Evolutionary conservation across 768 basidiomycete genomes (phyloP).

Genomic region (Tubosaeta brunneosetosa): DNA sequence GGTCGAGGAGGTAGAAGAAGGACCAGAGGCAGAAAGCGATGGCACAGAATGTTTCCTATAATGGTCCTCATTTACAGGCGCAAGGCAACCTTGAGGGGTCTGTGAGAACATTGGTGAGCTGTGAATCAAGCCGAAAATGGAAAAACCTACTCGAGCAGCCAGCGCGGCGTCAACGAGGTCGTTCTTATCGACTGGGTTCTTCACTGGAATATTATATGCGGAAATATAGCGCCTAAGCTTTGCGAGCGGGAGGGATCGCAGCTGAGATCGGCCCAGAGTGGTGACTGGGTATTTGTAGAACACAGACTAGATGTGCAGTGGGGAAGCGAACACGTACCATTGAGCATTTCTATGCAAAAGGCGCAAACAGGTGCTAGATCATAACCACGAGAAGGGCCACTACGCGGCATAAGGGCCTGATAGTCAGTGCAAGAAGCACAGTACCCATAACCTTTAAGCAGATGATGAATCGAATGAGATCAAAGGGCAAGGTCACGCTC

Average conservation of each 20-base stretch:
- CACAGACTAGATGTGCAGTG: not conserved
- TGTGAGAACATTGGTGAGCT: constrained; percentile 19
- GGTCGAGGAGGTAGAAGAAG: constrained; percentile 14
- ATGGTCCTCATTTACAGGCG: constrained; percentile 53
- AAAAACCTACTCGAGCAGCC: constrained; percentile 41
- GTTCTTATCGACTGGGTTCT: constrained; percentile 69
- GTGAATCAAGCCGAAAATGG: not conserved
- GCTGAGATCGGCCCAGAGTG: constrained; percentile 53
- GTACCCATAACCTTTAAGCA: constrained; percentile 56
- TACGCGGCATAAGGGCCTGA: constrained; percentile 73
- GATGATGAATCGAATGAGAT: not conserved
- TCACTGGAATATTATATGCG: constrained; percentile 63
- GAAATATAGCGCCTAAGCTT: constrained; percentile 66
- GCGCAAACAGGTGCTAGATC: constrained; percentile 64
- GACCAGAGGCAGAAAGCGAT: constrained; percentile 3
- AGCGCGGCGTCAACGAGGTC: constrained; percentile 68
- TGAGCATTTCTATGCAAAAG: constrained; percentile 68
- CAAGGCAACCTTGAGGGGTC: constrained; percentile 60
- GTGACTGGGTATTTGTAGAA: constrained; percentile 48
- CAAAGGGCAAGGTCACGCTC: constrained; percentile 19
- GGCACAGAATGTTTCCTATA: constrained; percentile 31
- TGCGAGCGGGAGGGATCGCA: constrained; percentile 52
- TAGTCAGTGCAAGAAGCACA: constrained; percentile 73
- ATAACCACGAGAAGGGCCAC: constrained; percentile 50
- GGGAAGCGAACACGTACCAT: constrained; percentile 39